These are phyloP conservation scores for Sphagnum fallax DNA, from an alignment of 228 moss, liverwort and hornwort species.

Conservation along the genomic window DNA sequence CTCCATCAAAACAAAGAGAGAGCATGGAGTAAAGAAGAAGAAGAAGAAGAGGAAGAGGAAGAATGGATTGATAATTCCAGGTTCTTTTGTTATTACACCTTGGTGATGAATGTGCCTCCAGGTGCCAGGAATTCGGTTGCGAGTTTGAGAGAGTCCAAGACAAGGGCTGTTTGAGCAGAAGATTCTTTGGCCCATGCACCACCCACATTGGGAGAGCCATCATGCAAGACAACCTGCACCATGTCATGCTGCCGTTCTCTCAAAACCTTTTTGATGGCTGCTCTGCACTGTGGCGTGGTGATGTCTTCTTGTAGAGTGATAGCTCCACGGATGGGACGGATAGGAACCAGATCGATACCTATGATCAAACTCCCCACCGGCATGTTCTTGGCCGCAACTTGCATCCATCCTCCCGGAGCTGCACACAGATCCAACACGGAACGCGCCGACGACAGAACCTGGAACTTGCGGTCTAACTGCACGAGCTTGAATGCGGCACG, in stretches of 20 bases:
- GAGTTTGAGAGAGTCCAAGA: slow-evolving; percentile 84
- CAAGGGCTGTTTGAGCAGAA: slow-evolving; percentile 79
- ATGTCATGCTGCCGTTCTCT: slow-evolving; percentile 81
- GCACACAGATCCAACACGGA: slow-evolving; percentile 95
- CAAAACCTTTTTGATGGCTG: slow-evolving; percentile 70
- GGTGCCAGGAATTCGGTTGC: slow-evolving; percentile 79
- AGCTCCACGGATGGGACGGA: slow-evolving; percentile 88
- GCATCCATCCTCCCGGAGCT: slow-evolving; percentile 99
- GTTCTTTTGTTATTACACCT: slow-evolving; percentile 29
- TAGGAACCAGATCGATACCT: slow-evolving; percentile 95
- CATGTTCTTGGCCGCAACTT: slow-evolving; percentile 88
- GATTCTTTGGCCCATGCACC: slow-evolving; percentile 92
- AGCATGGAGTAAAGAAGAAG: too few species aligned
- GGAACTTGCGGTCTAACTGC: slow-evolving; percentile 86
- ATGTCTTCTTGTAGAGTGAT: slow-evolving; percentile 92
- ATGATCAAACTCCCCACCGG: slow-evolving; percentile 89
- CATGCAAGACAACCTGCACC: slow-evolving; percentile 88
- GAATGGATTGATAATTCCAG: too few species aligned
- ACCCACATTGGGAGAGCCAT: slow-evolving; percentile 96
- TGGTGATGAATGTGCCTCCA: slow-evolving; percentile 91
- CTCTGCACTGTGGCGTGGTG: slow-evolving; percentile 81
- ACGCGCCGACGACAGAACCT: slow-evolving; percentile 56
- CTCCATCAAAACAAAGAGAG: too few species aligned
- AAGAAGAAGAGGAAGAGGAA: too few species aligned
- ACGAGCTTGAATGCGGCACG: slow-evolving; percentile 98